phyloP scores from a whole-genome alignment of 192 early-diverging fungal genomes.

The Coemansia sp. region DNA sequence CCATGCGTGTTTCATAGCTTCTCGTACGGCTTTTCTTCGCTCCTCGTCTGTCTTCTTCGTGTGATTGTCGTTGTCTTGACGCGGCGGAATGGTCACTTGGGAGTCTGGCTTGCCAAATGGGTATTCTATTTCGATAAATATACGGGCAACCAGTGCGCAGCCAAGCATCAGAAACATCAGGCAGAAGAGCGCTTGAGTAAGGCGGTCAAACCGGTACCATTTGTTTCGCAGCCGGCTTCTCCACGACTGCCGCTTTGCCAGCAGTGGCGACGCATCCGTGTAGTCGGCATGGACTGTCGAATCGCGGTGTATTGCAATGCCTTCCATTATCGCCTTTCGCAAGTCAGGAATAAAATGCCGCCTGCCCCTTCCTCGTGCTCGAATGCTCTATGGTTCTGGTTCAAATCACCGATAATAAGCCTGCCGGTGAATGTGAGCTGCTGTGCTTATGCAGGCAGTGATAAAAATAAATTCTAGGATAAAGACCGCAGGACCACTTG shows the following conservation, averaged over 20 bases:
- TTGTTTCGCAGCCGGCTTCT: conserved; percentile 15
- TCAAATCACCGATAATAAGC: too few species aligned
- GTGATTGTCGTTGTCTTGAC: conserved; percentile 21
- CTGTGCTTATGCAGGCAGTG: too few species aligned
- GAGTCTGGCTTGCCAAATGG: conserved; percentile 33
- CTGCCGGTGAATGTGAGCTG: too few species aligned
- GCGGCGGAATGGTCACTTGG: conserved; percentile 29
- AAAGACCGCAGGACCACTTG: too few species aligned
- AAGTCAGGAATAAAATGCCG: too few species aligned
- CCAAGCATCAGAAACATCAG: conserved; percentile 22
- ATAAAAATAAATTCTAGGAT: too few species aligned
- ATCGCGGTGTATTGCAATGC: conserved; percentile 18
- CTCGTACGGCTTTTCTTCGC: conserved; percentile 32
- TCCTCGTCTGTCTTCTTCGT: conserved; percentile 23
- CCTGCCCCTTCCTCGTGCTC: too few species aligned
- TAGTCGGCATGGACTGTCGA: conserved; percentile 19
- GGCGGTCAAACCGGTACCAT: conserved; percentile 46
- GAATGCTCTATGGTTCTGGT: too few species aligned
- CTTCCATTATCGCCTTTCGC: too few species aligned
- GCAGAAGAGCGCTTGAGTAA: conserved; percentile 17
- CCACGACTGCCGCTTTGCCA: conserved; percentile 13
- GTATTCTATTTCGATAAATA: conserved; percentile 28
- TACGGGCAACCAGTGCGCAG: conserved; percentile 14
- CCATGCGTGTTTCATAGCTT: conserved; percentile 53
- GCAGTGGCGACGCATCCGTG: conserved; percentile 27